Percentiles rank a stretch among this genome's conserved stretches.
Conservation (phyloP, 352 stramenopile genomes). For the Phytophthora chlamydospora region DNA sequence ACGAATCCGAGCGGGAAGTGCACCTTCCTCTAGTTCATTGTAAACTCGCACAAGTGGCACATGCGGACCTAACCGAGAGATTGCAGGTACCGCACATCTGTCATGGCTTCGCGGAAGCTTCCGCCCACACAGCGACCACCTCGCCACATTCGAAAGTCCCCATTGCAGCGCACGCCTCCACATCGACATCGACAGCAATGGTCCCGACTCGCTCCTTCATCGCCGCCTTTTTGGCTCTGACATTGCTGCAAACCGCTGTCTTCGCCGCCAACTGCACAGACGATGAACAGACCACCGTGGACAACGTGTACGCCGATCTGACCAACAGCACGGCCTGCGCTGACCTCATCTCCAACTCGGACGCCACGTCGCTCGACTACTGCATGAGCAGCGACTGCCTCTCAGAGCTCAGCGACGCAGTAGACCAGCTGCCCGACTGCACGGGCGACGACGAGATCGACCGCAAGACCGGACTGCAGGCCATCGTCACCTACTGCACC, state of each 20-base stretch:
- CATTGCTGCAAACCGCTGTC: conserved; percentile 16
- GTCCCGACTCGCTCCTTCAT: conserved; percentile 4
- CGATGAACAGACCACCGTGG: conserved; percentile 31
- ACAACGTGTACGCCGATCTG: conserved; percentile 38
- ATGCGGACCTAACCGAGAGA: conserved; percentile 1
- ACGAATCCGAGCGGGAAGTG: no score
- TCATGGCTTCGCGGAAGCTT: conserved; percentile 22
- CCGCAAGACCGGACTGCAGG: conserved; percentile 33
- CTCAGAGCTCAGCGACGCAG: conserved; percentile 24
- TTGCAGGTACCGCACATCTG: conserved; percentile 11
- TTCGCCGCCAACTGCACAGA: conserved; percentile 34
- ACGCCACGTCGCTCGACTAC: conserved; percentile 39
- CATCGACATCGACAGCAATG: conserved; percentile 11
- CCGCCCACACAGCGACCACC: conserved; percentile 5
- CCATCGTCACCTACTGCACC: conserved; percentile 32
- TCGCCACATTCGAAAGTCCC: conserved; percentile 25
- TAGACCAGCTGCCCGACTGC: conserved; percentile 40
- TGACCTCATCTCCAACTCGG: conserved; percentile 32
- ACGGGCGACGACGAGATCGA: conserved; percentile 34
- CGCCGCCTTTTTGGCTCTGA: conserved; percentile 12
- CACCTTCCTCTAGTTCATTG: background rate
- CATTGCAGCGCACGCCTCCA: conserved; percentile 1
- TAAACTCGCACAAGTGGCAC: background rate
- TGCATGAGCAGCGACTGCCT: conserved; percentile 39
- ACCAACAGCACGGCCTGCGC: conserved; percentile 27